Evolutionary conservation across 2,329 filamentous ascomycete genomes (phyloP).

Genomic region (Herpotrichia juniperi): DNA sequence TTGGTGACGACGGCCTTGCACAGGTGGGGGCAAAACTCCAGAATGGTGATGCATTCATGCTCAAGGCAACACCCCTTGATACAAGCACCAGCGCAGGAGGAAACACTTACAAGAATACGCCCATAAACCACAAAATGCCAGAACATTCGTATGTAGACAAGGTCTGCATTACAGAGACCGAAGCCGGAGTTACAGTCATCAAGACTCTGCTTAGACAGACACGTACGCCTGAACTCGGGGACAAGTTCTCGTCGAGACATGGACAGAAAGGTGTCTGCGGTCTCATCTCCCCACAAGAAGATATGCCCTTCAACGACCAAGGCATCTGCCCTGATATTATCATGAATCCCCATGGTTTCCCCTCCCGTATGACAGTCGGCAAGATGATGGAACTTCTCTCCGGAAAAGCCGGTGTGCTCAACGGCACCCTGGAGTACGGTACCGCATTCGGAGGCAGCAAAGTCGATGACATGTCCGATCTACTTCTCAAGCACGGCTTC

Average conservation of each 20-base stretch:
- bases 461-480: slow-evolving; percentile 86
- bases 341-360: slow-evolving; percentile 99
- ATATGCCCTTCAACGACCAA: slow-evolving; percentile 92
- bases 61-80: slow-evolving; percentile 85
- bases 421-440: slow-evolving; percentile 86
- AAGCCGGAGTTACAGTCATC: slow-evolving; percentile 83
- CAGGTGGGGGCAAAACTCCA: slow-evolving; percentile 82
- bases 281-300: slow-evolving; percentile 94
- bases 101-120: slow-evolving; percentile 68
- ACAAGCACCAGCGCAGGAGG: slow-evolving; percentile 72
- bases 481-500: slow-evolving; percentile 87
- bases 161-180: slow-evolving; percentile 89
- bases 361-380: slow-evolving; percentile 98
- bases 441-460: slow-evolving; percentile 84
- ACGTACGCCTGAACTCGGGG: slow-evolving; percentile 88
- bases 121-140: slow-evolving; percentile 79
- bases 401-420: slow-evolving; percentile 88
- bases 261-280: slow-evolving; percentile 98
- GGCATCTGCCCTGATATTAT: slow-evolving; percentile 97
- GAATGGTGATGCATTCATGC: slow-evolving; percentile 83
- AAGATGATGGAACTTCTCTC: slow-evolving; percentile 96
- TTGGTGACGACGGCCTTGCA: slow-evolving; percentile 88
- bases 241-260: slow-evolving; percentile 98
- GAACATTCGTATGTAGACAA: slow-evolving; percentile 94
- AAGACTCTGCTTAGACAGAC: slow-evolving; percentile 98